Evolutionary conservation across 306 rosid species (phyloP).

Genomic region (Sechiopsis laciniata): DNA sequence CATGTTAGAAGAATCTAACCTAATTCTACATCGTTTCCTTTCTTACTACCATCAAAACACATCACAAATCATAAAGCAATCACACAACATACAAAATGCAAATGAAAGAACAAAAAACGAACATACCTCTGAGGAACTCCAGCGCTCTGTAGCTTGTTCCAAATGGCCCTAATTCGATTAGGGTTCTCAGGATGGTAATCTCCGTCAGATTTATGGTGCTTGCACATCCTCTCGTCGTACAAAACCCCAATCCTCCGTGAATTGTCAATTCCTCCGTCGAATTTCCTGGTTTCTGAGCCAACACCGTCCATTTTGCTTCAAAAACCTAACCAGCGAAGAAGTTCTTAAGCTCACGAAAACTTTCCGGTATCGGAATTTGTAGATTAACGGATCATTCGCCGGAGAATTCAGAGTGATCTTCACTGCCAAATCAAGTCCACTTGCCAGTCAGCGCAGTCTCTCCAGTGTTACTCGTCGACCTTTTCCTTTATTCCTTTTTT

Average conservation of each 20-base stretch:
- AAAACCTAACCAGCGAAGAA: neutral
- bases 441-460: neutral
- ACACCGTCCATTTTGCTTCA: neutral
- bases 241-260: slow-evolving; percentile 57
- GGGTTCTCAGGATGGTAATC: slow-evolving; percentile 76
- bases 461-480: too few relatives aligned
- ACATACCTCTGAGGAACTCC: slow-evolving; percentile 51
- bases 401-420: neutral
- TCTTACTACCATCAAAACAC: neutral
- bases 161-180: slow-evolving; percentile 54
- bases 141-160: slow-evolving; percentile 55
- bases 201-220: slow-evolving; percentile 41
- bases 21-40: neutral
- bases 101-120: neutral
- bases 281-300: neutral
- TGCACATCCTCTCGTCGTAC: slow-evolving; percentile 79
- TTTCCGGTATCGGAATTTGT: neutral
- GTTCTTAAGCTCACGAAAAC: neutral
- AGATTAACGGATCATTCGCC: neutral
- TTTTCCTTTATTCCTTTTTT: too few relatives aligned
- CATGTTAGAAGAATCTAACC: neutral
- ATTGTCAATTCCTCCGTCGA: neutral
- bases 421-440: neutral
- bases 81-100: neutral
- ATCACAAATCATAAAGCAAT: neutral